phyloP scores from a whole-genome alignment of 2,329 filamentous ascomycete genomes.

The Torrubiellomyces zombiae region DNA sequence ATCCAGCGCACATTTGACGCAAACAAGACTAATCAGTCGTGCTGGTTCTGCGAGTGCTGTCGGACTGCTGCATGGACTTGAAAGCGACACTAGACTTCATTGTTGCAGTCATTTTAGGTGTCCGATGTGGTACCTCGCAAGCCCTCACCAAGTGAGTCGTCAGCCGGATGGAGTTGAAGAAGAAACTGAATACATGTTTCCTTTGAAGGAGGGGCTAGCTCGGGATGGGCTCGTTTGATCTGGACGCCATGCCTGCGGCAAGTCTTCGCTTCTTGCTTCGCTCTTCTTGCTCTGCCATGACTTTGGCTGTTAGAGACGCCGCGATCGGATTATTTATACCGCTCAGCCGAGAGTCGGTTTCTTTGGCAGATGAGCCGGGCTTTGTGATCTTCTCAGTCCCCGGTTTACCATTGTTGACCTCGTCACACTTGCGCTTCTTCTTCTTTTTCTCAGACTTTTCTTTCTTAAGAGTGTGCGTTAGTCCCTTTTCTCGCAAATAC shows the following conservation, averaged over 20 bases:
- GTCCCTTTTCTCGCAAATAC: constrained; percentile 50
- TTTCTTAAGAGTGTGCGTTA: constrained; percentile 84
- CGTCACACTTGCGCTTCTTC: constrained; percentile 39
- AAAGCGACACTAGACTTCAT: too few species aligned
- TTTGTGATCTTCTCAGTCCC: constrained; percentile 27
- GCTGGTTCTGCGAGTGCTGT: too few species aligned
- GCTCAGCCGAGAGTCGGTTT: constrained; percentile 20
- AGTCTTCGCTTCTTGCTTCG: constrained; percentile 64
- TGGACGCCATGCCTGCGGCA: constrained; percentile 13
- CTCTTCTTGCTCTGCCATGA: constrained; percentile 74
- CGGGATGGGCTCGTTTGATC: constrained; percentile 3
- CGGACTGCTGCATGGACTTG: too few species aligned
- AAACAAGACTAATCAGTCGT: too few species aligned
- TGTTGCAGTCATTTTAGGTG: too few species aligned
- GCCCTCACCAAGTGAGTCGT: too few species aligned
- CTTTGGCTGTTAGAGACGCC: constrained; percentile 69
- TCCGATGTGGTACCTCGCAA: too few species aligned
- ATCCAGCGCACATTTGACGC: too few species aligned
- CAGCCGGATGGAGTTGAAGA: too few species aligned
- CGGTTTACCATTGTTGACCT: constrained; percentile 24
- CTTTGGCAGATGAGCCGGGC: constrained; percentile 13
- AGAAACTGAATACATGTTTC: too few species aligned
- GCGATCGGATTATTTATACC: constrained; percentile 82
- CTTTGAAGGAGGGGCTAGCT: constrained; percentile 1
- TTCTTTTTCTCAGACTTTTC: constrained; percentile 48